Evolutionary conservation across 257 asterid genomes (phyloP).

Genomic region (Linaria vulgaris): DNA sequence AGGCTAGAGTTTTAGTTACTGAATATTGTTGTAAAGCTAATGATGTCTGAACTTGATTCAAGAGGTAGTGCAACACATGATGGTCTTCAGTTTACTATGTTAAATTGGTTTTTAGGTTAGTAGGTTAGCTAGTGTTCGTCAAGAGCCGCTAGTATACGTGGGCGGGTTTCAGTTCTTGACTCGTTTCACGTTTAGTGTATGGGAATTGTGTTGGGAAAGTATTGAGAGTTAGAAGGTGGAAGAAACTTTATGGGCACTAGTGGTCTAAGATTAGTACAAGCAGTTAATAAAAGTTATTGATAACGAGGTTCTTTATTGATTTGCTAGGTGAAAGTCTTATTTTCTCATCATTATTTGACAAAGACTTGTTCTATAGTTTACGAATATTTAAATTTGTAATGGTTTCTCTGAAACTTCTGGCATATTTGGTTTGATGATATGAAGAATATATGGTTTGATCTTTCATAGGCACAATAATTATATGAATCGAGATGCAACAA

Average conservation of each 20-base stretch:
- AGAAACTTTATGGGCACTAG: slow-evolving; percentile 9
- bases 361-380: background rate
- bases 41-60: too few relatives aligned
- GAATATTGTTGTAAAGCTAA: too few relatives aligned
- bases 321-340: background rate
- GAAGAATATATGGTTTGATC: background rate
- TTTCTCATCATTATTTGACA: background rate
- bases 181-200: too few relatives aligned
- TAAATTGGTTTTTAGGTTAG: too few relatives aligned
- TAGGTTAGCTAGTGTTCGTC: too few relatives aligned
- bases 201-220: background rate
- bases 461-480: background rate
- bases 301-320: slow-evolving; percentile 1
- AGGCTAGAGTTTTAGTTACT: too few relatives aligned
- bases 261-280: background rate
- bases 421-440: slow-evolving; percentile 3
- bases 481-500: background rate
- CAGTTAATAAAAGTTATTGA: background rate
- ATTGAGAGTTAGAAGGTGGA: background rate
- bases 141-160: background rate
- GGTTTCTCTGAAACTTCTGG: background rate
- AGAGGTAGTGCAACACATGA: too few relatives aligned
- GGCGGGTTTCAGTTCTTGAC: too few relatives aligned
- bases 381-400: background rate
- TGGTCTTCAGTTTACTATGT: too few relatives aligned